A percentile compares a stretch with the other conserved stretches of the same genome.
Conservation (phyloP, 2,329 filamentous ascomycete species). For the Cercospora brassicicola region DNA sequence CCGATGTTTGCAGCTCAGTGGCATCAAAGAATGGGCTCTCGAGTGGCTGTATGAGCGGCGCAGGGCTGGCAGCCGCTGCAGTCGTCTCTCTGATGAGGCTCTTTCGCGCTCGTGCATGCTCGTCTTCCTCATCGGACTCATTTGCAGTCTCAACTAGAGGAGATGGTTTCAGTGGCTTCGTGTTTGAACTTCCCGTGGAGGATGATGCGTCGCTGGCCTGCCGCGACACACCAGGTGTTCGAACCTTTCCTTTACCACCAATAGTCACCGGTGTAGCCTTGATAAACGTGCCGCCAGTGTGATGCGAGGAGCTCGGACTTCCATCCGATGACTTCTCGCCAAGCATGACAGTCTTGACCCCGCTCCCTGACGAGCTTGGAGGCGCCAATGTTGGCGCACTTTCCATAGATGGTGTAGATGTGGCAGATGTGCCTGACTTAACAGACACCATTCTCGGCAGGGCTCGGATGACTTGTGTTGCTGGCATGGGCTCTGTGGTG, state of each 20-base stretch:
- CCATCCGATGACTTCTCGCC: constrained; percentile 36
- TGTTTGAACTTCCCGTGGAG: constrained; percentile 26
- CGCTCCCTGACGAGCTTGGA: constrained; percentile 15
- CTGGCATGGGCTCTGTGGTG: constrained; percentile 73
- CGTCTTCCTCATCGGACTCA: constrained; percentile 36
- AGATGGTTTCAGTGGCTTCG: constrained; percentile 34
- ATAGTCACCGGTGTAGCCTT: constrained; percentile 51
- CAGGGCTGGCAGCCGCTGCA: constrained; percentile 19
- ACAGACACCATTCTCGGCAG: constrained; percentile 94
- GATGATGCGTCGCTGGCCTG: constrained; percentile 29
- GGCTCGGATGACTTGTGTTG: constrained; percentile 81
- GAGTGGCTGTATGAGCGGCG: constrained; percentile 30
- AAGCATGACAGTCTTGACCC: constrained; percentile 41
- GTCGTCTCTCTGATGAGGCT: constrained; percentile 27
- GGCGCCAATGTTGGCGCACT: constrained; percentile 18
- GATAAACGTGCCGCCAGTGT: constrained; percentile 34
- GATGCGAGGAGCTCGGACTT: constrained; percentile 40
- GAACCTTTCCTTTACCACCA: constrained; percentile 39
- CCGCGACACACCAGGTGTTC: constrained; percentile 34
- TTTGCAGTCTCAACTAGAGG: constrained; percentile 34
- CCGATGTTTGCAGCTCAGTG: constrained; percentile 29
- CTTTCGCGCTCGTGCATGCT: constrained; percentile 35
- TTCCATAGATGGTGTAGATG: constrained; percentile 17
- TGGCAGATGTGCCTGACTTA: constrained; percentile 47
- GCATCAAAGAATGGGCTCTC: constrained; percentile 40